Base-by-base conservation (phyloP, 306 rosid species). In the Alnus rubra region DNA sequence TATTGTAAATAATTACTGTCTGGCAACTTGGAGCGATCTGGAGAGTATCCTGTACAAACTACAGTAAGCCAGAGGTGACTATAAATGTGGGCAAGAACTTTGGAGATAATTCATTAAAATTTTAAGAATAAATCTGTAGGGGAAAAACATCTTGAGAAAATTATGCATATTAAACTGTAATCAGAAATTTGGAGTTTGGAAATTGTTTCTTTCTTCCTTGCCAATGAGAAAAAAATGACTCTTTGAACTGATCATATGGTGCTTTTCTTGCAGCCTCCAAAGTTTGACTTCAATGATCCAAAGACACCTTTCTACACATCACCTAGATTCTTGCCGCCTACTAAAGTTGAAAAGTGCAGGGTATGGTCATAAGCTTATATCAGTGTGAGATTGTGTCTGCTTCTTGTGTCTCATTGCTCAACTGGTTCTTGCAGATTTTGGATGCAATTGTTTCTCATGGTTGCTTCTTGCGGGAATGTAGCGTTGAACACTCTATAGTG, bases 291-390 rank as follows among this genome's bases (percentile, higher is more conserved):
- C 88, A 88, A 90, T 86, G 93, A 95, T 80, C 97, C 98, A 53
- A 91, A 91, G 88, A 95, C 99, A 50, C 99, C 99, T 79, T 95
- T 95, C 87, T 93, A 79, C 88, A 95, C 99, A 39, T 95, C 98
- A 71, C 98, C 98, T 51, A 88, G 99, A 88, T 93, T 93, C 86
- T 88, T 95, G 47, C 99, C 99, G 2, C 98, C 99, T n/a, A 88
- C 98, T 19, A 95, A 95, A 91, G 91, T 95, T 77, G 98, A 95
- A 80, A 87, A 89, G 79, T 90, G 99, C 99, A 90, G 90, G 97
- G 99, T 95, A 88, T 69, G 86, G 55, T 82, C 73, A 51, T 11
- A 76, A 73, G 80, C 76, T 76, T 65, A 54, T 59, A 54, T 76
- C 76, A 16, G 14, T 44, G 62, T 31, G 65, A 70, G 18, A n/a